Conservation (phyloP, 192 early-diverging fungal genomes). For the Backusella morwellensis region DNA sequence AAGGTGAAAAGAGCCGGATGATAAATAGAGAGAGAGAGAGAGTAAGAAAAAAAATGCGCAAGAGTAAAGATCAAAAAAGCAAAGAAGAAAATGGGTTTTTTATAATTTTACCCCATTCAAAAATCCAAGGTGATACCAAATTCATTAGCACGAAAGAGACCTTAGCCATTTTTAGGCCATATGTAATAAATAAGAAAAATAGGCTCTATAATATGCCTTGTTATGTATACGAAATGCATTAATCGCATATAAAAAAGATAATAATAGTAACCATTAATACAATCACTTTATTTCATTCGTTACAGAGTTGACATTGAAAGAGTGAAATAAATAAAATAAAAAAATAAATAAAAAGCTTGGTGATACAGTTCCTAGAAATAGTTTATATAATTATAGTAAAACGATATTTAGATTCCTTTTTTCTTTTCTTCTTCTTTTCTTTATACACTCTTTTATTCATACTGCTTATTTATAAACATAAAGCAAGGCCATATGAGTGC, state of each 20-base stretch:
- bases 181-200: not conserved
- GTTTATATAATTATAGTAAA: not conserved
- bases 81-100: not conserved
- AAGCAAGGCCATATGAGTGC: constrained; percentile 7
- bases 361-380: not conserved
- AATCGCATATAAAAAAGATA: not conserved
- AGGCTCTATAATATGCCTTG: not conserved
- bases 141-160: not conserved
- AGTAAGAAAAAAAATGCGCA: not conserved
- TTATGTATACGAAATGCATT: not conserved
- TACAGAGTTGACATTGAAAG: not conserved
- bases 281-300: not conserved
- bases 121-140: not conserved
- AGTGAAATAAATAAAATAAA: not conserved
- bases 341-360: not conserved
- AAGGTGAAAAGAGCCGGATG: no score
- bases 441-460: not conserved
- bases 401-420: not conserved
- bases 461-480: not conserved
- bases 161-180: not conserved
- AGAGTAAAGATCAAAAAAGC: not conserved
- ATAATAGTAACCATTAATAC: not conserved
- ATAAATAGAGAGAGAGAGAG: no score
- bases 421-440: not conserved
- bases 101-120: not conserved